Base-by-base conservation (phyloP, 306 rosid species). In the Cotoneaster glaucophyllus region DNA sequence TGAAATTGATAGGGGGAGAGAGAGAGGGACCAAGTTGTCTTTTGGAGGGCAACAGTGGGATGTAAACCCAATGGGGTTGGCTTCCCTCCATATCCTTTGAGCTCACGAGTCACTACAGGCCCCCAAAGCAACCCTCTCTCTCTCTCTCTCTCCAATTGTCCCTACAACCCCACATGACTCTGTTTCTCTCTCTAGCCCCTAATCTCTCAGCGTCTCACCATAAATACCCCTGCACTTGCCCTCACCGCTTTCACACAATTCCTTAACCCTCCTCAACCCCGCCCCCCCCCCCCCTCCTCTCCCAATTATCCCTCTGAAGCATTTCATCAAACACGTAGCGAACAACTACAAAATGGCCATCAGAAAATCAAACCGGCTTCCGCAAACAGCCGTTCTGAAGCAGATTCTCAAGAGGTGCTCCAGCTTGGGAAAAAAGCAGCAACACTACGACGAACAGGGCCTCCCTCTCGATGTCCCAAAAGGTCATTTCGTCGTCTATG, bases 401-500 rank as follows among this genome's bases (percentile, higher is more conserved):
- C 98, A 96, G 75, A 89, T 96, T 73, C 82, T 96, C 6, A 92
- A 89, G 86, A 85, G 97, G 61, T 95, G 99, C 61, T 92, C 97
- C 2, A 95, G 99, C 68, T 54, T 96, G 57, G 93, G 97, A 1
- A 86, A 58, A 69, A 95, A 89, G 64, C 90, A 86, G 52, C 79
- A 74, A 4, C 84, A 72, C 66, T 82, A 82, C 34, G 90, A 85
- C 24, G 89, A 91, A 22, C 85, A 82, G 34, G 92, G 81, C 0
- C 75, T 80, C 3, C 91, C 93, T 48, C 17, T 88, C 82, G 95
- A 92, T 68, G 99, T 92, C 0, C 99, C 99, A 0, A 92, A 90
- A 78, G 97, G 99, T 17, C 99, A 96, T 79, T 96, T 96, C 67
- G 99, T 89, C 53, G 97, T 96, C 2, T 96, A 96, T 28, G 99